Conservation (phyloP, 352 stramenopile genomes). For the Pythium diclinum region DNA sequence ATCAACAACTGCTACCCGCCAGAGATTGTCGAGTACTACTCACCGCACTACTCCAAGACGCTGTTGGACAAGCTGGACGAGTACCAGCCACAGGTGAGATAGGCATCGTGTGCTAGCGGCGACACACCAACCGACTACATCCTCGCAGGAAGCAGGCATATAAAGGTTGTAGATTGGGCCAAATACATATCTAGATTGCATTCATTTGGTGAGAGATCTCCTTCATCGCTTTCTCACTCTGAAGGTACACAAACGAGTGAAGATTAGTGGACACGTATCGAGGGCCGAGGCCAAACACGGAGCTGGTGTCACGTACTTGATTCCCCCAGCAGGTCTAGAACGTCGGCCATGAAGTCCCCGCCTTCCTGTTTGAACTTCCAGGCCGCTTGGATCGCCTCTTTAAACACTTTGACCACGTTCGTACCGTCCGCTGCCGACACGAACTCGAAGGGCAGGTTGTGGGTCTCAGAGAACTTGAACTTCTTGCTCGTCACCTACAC, state of each 20-base stretch:
- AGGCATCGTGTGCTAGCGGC: constrained; percentile 13
- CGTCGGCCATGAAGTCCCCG: constrained; percentile 92
- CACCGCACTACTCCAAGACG: constrained; percentile 94
- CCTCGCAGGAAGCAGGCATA: not conserved
- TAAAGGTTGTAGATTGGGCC: not conserved
- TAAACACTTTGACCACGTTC: constrained; percentile 96
- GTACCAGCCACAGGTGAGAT: constrained; percentile 88
- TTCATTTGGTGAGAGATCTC: not conserved
- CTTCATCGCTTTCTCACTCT: constrained; percentile 1
- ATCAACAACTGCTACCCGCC: constrained; percentile 96
- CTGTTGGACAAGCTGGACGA: constrained; percentile 96
- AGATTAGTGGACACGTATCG: too few species aligned
- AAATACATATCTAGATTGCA: constrained; percentile 9
- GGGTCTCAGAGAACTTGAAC: constrained; percentile 94
- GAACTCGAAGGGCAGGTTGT: constrained; percentile 94
- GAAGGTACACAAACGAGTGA: not conserved
- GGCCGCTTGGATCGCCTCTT: constrained; percentile 80
- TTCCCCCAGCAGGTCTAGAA: constrained; percentile 87
- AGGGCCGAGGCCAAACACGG: too few species aligned
- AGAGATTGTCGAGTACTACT: constrained; percentile 97
- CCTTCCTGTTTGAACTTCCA: constrained; percentile 89
- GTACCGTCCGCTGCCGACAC: constrained; percentile 93
- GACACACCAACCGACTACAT: not conserved
- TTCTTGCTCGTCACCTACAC: constrained; percentile 93
- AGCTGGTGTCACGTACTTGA: constrained; percentile 31